Evolutionary conservation across 139 green algal genomes (phyloP), one percentile per base, ranked within the genome.

Genomic region (Tetraselmis striata): DNA sequence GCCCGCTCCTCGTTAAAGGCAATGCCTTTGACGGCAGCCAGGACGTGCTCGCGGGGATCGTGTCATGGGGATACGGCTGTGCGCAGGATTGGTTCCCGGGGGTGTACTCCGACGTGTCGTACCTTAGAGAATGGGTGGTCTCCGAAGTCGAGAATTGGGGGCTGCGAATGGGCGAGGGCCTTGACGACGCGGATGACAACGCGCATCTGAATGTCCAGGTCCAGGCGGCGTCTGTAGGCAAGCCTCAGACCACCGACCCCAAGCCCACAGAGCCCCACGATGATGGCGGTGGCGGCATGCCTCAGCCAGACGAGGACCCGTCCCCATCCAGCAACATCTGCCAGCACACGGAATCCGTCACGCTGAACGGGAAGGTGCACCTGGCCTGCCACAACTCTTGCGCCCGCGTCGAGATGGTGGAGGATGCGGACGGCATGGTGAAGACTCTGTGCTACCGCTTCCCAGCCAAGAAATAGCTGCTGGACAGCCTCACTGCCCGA

Each of bases 51-150:
- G 32, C 83, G n/a, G 84, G 84, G 29, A 76, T 87, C 28, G 84
- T 87, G 30, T 83, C 78, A 1, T 87, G 84, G 84, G 84, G 84
- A 30, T 30, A 30, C 18, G 84, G 84, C 32, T 87, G 84, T 80
- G 84, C 74, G 0, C 31, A 79, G 78, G 23, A 27, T 31, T 76
- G 59, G n/a, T 31, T 75, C 32, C 80, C 80, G 18, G 82, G 82
- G 32, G 82, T 81, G 22, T 85, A 85, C 77, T 78, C 81, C 22
- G 1, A 32, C 31, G 30, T 85, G 1, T 11, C 76, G 26, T 27
- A 28, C 22, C 59, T 80, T 59, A 18, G 32, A 23, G 1, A 25
- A 0, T 82, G 82, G 82, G 30, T 85, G 18, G 45, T 25, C 11
- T 67, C 45, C 45, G 45, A 67, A 67, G 18, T 67, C 18, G 11